phyloP scores from a whole-genome alignment of 345 rosid species.

The Hibiscus tridactylites region DNA sequence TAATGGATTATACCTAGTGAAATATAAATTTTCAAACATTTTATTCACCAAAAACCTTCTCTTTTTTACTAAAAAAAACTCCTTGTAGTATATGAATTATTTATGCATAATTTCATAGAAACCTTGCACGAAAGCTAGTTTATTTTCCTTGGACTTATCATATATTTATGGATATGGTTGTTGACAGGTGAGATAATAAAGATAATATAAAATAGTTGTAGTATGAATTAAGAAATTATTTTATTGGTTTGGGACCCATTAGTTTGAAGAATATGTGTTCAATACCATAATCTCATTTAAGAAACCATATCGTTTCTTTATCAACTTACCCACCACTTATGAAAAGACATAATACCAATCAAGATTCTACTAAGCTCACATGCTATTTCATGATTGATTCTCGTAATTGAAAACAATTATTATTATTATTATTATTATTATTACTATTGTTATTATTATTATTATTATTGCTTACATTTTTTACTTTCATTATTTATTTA shows the following conservation, averaged over 20 bases:
- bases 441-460: too few relatives aligned
- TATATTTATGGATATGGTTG: constrained; percentile 4
- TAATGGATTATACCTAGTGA: too few relatives aligned
- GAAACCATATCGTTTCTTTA: neutral
- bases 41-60: too few relatives aligned
- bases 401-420: neutral
- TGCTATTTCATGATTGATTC: neutral
- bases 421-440: too few relatives aligned
- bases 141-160: neutral
- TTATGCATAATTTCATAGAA: neutral
- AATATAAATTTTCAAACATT: too few relatives aligned
- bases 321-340: neutral
- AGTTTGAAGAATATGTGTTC: neutral
- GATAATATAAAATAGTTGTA: neutral
- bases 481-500: too few relatives aligned
- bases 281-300: neutral
- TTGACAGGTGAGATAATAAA: neutral
- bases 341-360: neutral
- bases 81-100: too few relatives aligned
- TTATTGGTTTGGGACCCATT: constrained; percentile 6
- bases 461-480: too few relatives aligned
- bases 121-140: neutral
- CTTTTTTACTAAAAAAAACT: too few relatives aligned
- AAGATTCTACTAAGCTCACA: neutral
- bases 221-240: neutral